Evolutionary conservation across 192 early-diverging fungal genomes (phyloP).

Genomic region (Phycomyces blakesleeanus): DNA sequence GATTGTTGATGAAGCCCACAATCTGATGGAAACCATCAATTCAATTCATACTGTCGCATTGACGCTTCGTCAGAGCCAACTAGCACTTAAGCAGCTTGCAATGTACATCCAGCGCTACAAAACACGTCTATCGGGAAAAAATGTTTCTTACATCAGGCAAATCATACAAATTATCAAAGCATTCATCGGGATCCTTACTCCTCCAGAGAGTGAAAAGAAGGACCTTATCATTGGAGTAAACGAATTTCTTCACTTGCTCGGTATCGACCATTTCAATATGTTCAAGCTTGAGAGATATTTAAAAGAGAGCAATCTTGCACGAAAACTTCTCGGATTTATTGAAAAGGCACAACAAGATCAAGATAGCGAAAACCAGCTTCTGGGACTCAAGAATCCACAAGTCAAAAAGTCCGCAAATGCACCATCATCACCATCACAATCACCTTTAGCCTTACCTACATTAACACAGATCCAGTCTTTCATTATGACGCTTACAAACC

Average conservation of each 20-base stretch:
- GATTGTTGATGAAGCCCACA: conserved; percentile 83
- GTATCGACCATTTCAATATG: conserved; percentile 79
- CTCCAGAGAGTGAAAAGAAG: conserved; percentile 14
- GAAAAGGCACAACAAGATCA: conserved; percentile 29
- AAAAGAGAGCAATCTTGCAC: conserved; percentile 61
- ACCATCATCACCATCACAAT: neutral
- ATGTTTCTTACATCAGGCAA: conserved; percentile 74
- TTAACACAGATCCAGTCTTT: conserved; percentile 50
- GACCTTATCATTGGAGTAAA: conserved; percentile 50
- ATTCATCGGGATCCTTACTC: conserved; percentile 30
- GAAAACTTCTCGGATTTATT: conserved; percentile 59
- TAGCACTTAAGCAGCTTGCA: conserved; percentile 53
- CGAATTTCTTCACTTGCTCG: conserved; percentile 64
- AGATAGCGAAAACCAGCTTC: conserved; percentile 2
- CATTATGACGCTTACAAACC: conserved; percentile 51
- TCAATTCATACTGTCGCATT: conserved; percentile 66
- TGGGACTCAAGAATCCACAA: neutral
- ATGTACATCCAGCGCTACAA: conserved; percentile 70
- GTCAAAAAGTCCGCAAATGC: neutral
- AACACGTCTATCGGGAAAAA: conserved; percentile 62
- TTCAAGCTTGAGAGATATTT: conserved; percentile 74
- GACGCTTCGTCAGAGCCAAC: conserved; percentile 42
- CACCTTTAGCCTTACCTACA: conserved; percentile 30
- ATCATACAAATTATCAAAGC: conserved; percentile 60
- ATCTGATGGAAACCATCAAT: conserved; percentile 71